Percentiles rank a stretch among this genome's conserved stretches.
phyloP scores from a whole-genome alignment of 306 rosid species.

The Macrotyloma uniflorum region DNA sequence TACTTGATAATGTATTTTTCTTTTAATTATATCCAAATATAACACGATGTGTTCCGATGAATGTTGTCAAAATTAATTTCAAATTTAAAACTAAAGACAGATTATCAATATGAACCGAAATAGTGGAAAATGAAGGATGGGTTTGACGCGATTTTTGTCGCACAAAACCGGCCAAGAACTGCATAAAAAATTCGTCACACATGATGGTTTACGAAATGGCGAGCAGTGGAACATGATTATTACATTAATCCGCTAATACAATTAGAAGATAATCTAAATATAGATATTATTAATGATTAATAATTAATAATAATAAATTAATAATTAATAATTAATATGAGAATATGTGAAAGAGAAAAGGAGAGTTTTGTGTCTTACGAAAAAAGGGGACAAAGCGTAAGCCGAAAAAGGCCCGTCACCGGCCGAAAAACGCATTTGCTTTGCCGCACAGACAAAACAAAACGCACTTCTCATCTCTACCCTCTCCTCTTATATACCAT shows the following conservation, averaged over 20 bases:
- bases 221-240: neutral
- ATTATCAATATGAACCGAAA: neutral
- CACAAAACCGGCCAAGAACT: slow-evolving; percentile 39
- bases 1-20: too few species aligned
- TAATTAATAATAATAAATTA: too few species aligned
- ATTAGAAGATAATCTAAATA: neutral
- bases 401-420: slow-evolving; percentile 62
- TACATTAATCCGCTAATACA: neutral
- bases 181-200: slow-evolving; percentile 7
- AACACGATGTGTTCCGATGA: too few species aligned
- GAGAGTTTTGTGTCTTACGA: slow-evolving; percentile 41
- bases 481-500: slow-evolving; percentile 23
- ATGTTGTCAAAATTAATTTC: too few species aligned
- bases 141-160: slow-evolving; percentile 19
- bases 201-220: neutral
- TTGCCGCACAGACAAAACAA: slow-evolving; percentile 22
- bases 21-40: too few species aligned
- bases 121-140: neutral
- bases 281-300: neutral
- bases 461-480: neutral
- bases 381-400: slow-evolving; percentile 53
- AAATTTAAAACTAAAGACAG: too few species aligned
- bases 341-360: slow-evolving; percentile 37
- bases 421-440: slow-evolving; percentile 43
- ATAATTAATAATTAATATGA: neutral